These are phyloP conservation scores for Cymbopogon flexuosus DNA, from an alignment of 202 grass and related monocot species.

Conservation along the genomic window DNA sequence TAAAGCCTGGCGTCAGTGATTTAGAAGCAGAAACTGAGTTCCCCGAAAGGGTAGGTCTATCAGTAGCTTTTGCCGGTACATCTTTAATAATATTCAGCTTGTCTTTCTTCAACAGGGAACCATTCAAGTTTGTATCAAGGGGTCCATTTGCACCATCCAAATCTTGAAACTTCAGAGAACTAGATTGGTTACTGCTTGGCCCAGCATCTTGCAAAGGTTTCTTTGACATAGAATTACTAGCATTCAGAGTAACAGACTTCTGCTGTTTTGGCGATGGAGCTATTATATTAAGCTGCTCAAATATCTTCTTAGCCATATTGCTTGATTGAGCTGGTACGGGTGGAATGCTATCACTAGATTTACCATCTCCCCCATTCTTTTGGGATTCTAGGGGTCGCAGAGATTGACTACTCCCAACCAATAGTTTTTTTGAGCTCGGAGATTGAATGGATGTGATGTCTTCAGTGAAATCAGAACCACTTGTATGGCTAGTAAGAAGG, in stretches of 20 bases:
- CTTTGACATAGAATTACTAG: slow-evolving; percentile 30
- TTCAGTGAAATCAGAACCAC: slow-evolving; percentile 35
- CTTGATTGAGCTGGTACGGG: slow-evolving; percentile 48
- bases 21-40: slow-evolving; percentile 29
- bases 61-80: slow-evolving; percentile 30
- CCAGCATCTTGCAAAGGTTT: slow-evolving; percentile 28
- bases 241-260: slow-evolving; percentile 15
- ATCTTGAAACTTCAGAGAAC: slow-evolving; percentile 32
- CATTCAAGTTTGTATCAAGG: slow-evolving; percentile 22
- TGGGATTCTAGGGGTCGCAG: slow-evolving; percentile 7
- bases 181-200: slow-evolving; percentile 22
- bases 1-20: slow-evolving; percentile 42
- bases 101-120: slow-evolving; percentile 40
- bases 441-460: slow-evolving; percentile 32
- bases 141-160: slow-evolving; percentile 17
- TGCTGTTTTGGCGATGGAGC: slow-evolving; percentile 59
- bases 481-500: slow-evolving; percentile 33
- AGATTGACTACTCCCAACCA: slow-evolving; percentile 24
- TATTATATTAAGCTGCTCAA: slow-evolving; percentile 74
- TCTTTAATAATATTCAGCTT: slow-evolving; percentile 25
- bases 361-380: slow-evolving; percentile 17
- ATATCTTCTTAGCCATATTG: slow-evolving; percentile 81
- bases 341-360: slow-evolving; percentile 36
- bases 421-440: too few species aligned
- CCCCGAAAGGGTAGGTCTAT: slow-evolving; percentile 26